Evolutionary conservation across 2,329 filamentous ascomycete genomes (phyloP).

Genomic region (Orbilia blumenaviensis): DNA sequence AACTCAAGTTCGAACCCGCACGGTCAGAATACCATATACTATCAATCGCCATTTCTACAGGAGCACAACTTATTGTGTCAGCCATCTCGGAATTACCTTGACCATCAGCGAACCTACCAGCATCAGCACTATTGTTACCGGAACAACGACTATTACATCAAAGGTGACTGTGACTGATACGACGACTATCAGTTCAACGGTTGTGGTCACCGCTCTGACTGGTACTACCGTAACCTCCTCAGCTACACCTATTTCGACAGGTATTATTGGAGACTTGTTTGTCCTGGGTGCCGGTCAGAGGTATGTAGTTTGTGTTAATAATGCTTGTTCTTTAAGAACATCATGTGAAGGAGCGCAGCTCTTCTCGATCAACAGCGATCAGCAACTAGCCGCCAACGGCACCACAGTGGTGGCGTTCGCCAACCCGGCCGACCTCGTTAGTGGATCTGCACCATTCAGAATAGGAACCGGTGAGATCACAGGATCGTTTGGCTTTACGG

Average conservation of each 20-base stretch:
- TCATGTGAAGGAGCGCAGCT: constrained; percentile 11
- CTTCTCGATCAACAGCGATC: constrained; percentile 15
- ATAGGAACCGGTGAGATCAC: constrained; percentile 40
- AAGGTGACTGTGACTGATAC: constrained; percentile 11
- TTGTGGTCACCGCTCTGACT: background rate
- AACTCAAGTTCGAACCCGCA: constrained; percentile 11
- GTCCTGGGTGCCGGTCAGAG: background rate
- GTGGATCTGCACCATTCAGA: constrained; percentile 23
- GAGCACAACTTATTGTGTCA: constrained; percentile 23
- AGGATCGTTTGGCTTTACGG: constrained; percentile 3
- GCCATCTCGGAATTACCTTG: constrained; percentile 23
- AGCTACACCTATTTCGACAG: too few species aligned
- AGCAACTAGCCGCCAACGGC: constrained; percentile 8
- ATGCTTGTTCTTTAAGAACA: constrained; percentile 10
- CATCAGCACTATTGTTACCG: constrained; percentile 17
- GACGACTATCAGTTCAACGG: too few species aligned
- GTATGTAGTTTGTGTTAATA: constrained; percentile 26
- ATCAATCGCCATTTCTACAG: constrained; percentile 39
- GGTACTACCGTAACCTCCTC: too few species aligned
- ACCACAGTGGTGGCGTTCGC: constrained; percentile 11
- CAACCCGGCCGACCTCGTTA: constrained; percentile 14
- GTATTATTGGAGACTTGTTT: too few species aligned
- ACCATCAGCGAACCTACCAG: constrained; percentile 27
- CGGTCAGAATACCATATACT: constrained; percentile 25
- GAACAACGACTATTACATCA: constrained; percentile 23